phyloP scores from a whole-genome alignment of 1,139 yeast genomes.

The Suhomyces wounanorum region DNA sequence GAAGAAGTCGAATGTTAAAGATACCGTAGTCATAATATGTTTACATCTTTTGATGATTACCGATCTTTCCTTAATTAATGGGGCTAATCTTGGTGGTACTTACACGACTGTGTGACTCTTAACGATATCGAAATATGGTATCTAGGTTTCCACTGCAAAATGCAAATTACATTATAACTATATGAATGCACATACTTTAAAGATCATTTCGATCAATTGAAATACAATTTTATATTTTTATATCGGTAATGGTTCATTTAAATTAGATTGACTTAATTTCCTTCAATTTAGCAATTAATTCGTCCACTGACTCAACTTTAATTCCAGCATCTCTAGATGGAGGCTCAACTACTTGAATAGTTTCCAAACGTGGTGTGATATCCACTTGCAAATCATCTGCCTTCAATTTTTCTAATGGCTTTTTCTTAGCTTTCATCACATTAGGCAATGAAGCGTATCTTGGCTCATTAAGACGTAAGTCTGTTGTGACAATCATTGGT shows the following conservation, averaged over 20 bases:
- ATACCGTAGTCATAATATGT: slow-evolving; percentile 18
- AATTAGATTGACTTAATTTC: slow-evolving; percentile 59
- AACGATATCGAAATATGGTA: no score
- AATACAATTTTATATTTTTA: not conserved
- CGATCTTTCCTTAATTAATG: not conserved
- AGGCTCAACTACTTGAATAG: slow-evolving; percentile 81
- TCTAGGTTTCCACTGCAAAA: no score
- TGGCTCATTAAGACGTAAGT: slow-evolving; percentile 90
- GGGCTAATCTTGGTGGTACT: not conserved
- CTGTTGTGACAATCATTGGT: slow-evolving; percentile 89
- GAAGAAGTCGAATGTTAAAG: slow-evolving; percentile 25
- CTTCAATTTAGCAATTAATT: slow-evolving; percentile 75
- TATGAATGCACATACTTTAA: no score
- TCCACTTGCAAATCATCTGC: slow-evolving; percentile 74
- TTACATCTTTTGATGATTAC: not conserved
- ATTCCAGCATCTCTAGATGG: slow-evolving; percentile 79
- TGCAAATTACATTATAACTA: no score
- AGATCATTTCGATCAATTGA: no score
- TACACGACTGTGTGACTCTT: not conserved
- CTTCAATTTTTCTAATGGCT: slow-evolving; percentile 75
- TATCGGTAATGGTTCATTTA: slow-evolving; percentile 19
- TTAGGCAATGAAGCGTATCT: slow-evolving; percentile 92
- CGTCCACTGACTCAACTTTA: slow-evolving; percentile 79
- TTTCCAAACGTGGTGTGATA: slow-evolving; percentile 62
- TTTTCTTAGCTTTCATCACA: slow-evolving; percentile 97